Percentiles rank a stretch among this genome's conserved stretches.
Conservation (phyloP, 345 rosid genomes). For the Aquilaria sinensis region DNA sequence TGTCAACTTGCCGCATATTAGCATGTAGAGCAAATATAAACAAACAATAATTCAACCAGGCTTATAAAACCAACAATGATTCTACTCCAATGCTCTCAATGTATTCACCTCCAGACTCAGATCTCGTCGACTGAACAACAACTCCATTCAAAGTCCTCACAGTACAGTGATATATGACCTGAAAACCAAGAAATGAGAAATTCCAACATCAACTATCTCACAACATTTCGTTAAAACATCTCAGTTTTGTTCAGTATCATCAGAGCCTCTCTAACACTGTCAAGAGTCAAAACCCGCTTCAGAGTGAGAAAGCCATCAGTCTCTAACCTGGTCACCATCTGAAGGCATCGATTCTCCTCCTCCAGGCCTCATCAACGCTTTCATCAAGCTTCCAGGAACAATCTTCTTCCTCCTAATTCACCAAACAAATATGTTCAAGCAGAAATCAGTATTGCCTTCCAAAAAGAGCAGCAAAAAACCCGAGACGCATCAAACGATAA, state of each 20-base stretch:
- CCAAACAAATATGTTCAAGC: background rate
- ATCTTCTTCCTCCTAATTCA: conserved; percentile 73
- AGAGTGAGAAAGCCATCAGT: background rate
- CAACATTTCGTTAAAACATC: too few species aligned
- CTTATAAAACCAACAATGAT: background rate
- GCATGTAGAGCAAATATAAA: background rate
- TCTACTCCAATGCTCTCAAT: conserved; percentile 1
- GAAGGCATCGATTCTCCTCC: conserved; percentile 77
- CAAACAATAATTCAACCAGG: conserved; percentile 1
- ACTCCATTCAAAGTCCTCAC: conserved; percentile 83
- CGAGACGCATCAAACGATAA: too few species aligned
- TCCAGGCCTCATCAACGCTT: conserved; percentile 84
- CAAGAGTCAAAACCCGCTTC: background rate
- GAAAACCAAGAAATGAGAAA: conserved; percentile 7
- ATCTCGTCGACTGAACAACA: conserved; percentile 67
- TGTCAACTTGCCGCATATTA: conserved; percentile 12
- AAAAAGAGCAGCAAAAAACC: too few species aligned
- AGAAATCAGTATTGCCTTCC: background rate
- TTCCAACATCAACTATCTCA: too few species aligned
- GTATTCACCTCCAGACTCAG: conserved; percentile 72
- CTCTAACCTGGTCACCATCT: conserved; percentile 87
- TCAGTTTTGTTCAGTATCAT: too few species aligned
- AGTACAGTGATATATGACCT: conserved; percentile 85
- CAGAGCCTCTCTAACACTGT: background rate
- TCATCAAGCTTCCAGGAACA: conserved; percentile 83